Percentiles rank a stretch among this genome's conserved stretches.
phyloP scores from a whole-genome alignment of 331 rosid genomes.

The Spiraea crenata region DNA sequence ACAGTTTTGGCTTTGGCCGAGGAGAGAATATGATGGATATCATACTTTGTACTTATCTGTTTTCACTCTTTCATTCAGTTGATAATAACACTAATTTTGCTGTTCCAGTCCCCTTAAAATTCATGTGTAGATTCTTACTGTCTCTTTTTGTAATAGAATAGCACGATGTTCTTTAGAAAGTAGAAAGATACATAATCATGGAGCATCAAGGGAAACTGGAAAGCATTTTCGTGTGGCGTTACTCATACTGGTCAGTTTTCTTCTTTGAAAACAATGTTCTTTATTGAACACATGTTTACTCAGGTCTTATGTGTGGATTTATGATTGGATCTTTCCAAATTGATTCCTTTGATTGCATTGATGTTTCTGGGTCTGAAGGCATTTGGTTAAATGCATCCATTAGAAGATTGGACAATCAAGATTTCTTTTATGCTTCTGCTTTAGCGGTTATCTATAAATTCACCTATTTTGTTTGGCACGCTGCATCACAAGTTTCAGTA shows the following conservation, averaged over 20 bases:
- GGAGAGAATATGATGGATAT: background rate
- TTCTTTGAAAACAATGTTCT: background rate
- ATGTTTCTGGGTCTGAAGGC: too few relatives aligned
- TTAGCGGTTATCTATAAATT: too few relatives aligned
- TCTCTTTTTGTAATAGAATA: constrained; percentile 50
- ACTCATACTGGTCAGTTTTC: constrained; percentile 62
- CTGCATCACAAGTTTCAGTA: too few relatives aligned
- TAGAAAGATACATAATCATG: constrained; percentile 32
- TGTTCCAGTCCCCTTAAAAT: background rate
- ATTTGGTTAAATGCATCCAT: too few relatives aligned
- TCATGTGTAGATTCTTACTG: constrained; percentile 6
- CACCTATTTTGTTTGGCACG: too few relatives aligned
- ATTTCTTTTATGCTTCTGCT: too few relatives aligned
- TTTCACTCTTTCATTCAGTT: constrained; percentile 3
- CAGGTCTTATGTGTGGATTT: too few relatives aligned
- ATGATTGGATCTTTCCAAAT: too few relatives aligned
- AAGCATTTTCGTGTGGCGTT: constrained; percentile 50
- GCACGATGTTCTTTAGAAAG: constrained; percentile 42
- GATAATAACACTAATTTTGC: background rate
- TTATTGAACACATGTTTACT: background rate
- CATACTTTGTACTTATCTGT: background rate
- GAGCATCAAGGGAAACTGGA: constrained; percentile 37
- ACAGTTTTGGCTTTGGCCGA: background rate
- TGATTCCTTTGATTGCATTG: too few relatives aligned
- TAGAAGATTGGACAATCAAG: too few relatives aligned